Base-by-base conservation (phyloP, 768 basidiomycete species). In the Mycena haematopus region DNA sequence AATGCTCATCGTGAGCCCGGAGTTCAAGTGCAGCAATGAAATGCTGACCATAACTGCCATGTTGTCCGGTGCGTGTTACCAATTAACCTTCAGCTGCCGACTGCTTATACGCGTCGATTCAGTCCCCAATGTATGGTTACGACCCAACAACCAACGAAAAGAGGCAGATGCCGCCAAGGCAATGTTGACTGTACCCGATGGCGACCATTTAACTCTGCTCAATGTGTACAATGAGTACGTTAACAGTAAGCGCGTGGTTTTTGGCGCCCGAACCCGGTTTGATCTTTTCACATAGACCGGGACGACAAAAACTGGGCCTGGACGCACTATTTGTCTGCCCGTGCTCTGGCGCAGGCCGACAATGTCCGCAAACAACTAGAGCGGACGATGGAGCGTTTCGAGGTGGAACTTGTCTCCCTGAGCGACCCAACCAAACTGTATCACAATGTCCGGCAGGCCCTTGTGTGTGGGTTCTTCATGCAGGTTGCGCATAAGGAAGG, bases 381-480 rank as follows among this genome's bases (percentile, higher is more conserved):
- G 73, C 85, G 95, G 40, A 89, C 81, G 5, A 99, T 99, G 97
- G 94, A 97, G 76, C 88, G 88, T 35, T 92, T 84, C 71, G 93
- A 95, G 60, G 78, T 96, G 35, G 90, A 91, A 29, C 73, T 95
- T 22, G 74, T 95, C 27, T 88, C 88, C 8, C 80, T 86, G 2
- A 74, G 73, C 27, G 90, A 95, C 67, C 85, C 91, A 68, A 82
- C 80, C 70, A 91, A 89, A 71, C 84, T 90, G 65, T 90, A 86
- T 74, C 65, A 78, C 56, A 89, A 89, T 67, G 88, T 99, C 58
- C 86, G 94, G 27, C 88, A 89, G 75, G 90, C 91, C 0, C 80
- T 99, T 22, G 90, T 92, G 6, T 91, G 90, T 68, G 97, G 96
- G 1, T 99, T 93, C 83, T 99, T 98, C 78, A 98, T 97, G 96